These are phyloP conservation scores for Goffeauzyma gilvescens DNA, from an alignment of 768 basidiomycete species.

Conservation along the genomic window DNA sequence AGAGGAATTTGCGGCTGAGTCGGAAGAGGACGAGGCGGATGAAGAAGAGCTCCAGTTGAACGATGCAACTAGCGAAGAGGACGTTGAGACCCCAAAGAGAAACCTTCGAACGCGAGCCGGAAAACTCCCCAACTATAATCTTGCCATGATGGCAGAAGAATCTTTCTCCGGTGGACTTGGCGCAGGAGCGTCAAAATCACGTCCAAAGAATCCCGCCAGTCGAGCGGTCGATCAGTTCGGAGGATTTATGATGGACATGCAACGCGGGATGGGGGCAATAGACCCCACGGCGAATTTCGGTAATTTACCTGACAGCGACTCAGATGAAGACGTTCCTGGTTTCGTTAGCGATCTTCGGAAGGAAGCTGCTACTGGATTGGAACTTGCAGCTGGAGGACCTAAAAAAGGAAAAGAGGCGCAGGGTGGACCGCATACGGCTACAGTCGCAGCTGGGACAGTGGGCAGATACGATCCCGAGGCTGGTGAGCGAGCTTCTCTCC, in stretches of 20 bases:
- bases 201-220: background rate
- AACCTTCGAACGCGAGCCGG: conserved; percentile 2
- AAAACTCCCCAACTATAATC: conserved; percentile 3
- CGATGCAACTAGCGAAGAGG: background rate
- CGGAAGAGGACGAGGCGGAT: too few species aligned
- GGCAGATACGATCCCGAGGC: conserved; percentile 11
- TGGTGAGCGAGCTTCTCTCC: background rate
- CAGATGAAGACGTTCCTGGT: conserved; percentile 10
- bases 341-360: conserved; percentile 7
- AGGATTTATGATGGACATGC: conserved; percentile 4
- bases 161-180: background rate
- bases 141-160: conserved; percentile 1
- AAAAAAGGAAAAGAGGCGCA: background rate
- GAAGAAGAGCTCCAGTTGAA: too few species aligned
- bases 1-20: too few species aligned
- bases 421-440: background rate
- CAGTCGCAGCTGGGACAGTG: conserved; percentile 8
- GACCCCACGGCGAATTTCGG: background rate
- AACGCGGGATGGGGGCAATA: conserved; percentile 3
- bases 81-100: background rate
- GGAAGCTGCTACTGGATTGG: conserved; percentile 5
- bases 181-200: background rate
- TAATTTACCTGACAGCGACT: conserved; percentile 9
- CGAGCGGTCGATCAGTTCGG: background rate
- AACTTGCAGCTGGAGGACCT: conserved; percentile 3